Conservation (phyloP, 2,329 filamentous ascomycete species). For the Sphaerulina vaccinii region DNA sequence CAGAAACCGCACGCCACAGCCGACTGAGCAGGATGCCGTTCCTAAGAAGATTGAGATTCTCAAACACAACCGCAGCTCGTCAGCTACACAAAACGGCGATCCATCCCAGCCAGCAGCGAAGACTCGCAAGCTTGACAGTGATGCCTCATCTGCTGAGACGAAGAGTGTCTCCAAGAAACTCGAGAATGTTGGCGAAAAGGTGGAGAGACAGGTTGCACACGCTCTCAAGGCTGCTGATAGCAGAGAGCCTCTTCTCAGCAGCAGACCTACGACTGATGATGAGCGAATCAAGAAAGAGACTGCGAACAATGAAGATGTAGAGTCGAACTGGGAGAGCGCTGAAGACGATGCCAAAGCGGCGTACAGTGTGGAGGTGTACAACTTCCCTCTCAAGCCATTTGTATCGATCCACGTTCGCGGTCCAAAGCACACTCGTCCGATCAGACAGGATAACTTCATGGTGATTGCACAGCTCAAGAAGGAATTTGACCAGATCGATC, state of each 20-base stretch:
- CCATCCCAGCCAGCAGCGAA: slow-evolving; percentile 34
- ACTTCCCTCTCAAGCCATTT: slow-evolving; percentile 96
- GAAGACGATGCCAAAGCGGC: slow-evolving; percentile 73
- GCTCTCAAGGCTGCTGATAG: slow-evolving; percentile 58
- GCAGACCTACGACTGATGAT: slow-evolving; percentile 42
- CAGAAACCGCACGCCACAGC: slow-evolving; percentile 54
- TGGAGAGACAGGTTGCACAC: slow-evolving; percentile 63
- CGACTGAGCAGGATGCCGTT: slow-evolving; percentile 34
- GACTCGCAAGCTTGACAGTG: slow-evolving; percentile 35
- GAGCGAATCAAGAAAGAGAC: slow-evolving; percentile 57
- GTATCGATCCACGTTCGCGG: slow-evolving; percentile 75
- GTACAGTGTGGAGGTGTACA: slow-evolving; percentile 70
- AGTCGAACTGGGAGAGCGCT: slow-evolving; percentile 77
- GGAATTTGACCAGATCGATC: slow-evolving; percentile 95
- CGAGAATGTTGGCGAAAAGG: slow-evolving; percentile 61
- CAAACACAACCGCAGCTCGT: slow-evolving; percentile 45
- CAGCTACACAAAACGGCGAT: slow-evolving; percentile 33
- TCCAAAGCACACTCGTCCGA: slow-evolving; percentile 57
- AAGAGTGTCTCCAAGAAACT: slow-evolving; percentile 73
- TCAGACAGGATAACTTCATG: slow-evolving; percentile 79
- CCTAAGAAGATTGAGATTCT: slow-evolving; percentile 46
- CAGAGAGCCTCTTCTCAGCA: slow-evolving; percentile 42
- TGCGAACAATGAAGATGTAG: slow-evolving; percentile 60
- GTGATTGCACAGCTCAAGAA: slow-evolving; percentile 95
- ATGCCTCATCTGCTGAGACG: slow-evolving; percentile 12